A percentile compares a stretch with the other conserved stretches of the same genome.
These are phyloP conservation scores for Pseudonitzschia multiseries DNA, from an alignment of 108 stramenopile species.

Conservation along the genomic window DNA sequence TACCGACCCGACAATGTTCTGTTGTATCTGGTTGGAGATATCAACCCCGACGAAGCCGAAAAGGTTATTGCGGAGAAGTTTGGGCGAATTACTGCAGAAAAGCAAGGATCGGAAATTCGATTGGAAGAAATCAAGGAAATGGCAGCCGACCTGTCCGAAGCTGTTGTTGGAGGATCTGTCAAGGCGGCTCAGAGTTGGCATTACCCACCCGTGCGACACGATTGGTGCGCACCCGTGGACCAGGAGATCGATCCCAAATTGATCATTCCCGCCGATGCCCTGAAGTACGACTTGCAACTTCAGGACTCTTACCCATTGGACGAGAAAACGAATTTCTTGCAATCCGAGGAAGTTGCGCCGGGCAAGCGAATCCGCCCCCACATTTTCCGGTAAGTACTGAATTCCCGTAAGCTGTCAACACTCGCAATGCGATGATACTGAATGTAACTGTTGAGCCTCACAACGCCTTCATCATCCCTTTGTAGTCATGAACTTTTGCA, in stretches of 20 bases:
- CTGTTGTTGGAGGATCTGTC: conserved; percentile 72
- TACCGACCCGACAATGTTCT: conserved; percentile 98
- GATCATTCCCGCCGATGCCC: conserved; percentile 27
- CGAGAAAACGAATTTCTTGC: conserved; percentile 75
- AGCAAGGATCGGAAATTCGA: conserved; percentile 73
- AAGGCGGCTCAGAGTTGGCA: conserved; percentile 90
- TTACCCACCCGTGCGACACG: conserved; percentile 87
- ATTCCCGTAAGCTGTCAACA: not conserved
- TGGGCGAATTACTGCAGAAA: conserved; percentile 75
- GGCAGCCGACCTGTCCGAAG: conserved; percentile 71
- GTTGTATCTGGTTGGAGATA: conserved; percentile 94
- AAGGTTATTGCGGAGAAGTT: conserved; percentile 84
- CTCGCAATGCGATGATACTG: not conserved
- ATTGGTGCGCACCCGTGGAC: conserved; percentile 64
- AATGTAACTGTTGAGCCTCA: not conserved
- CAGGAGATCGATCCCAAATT: conserved; percentile 37
- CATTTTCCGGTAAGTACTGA: conserved; percentile 73
- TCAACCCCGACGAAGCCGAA: conserved; percentile 83
- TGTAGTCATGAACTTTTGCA: conserved; percentile 87
- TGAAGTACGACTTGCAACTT: conserved; percentile 79
- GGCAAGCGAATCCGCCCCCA: conserved; percentile 82
- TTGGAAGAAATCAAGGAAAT: conserved; percentile 69
- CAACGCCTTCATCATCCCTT: no score
- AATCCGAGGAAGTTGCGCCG: conserved; percentile 57
- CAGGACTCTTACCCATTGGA: conserved; percentile 73